phyloP scores from a whole-genome alignment of 1,139 yeast genomes.

The Hyphopichia khmerensis region DNA sequence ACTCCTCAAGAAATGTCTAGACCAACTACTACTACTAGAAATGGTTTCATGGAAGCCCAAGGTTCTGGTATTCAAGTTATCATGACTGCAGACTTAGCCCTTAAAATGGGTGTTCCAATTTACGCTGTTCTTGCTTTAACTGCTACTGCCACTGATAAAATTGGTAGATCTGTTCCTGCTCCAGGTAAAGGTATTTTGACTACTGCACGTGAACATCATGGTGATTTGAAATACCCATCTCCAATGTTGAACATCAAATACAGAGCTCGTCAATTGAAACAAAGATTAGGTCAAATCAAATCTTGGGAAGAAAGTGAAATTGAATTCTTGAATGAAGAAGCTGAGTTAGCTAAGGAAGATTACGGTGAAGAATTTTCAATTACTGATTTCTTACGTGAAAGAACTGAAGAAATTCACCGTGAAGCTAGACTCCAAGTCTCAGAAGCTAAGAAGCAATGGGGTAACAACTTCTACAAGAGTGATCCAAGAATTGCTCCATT shows the following conservation, averaged over 20 bases:
- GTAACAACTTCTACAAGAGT: constrained; percentile 87
- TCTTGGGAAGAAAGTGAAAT: constrained; percentile 85
- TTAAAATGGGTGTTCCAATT: constrained; percentile 98
- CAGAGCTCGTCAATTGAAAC: constrained; percentile 87
- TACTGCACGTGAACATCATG: constrained; percentile 92
- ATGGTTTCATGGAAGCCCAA: constrained; percentile 99
- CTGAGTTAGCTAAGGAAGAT: constrained; percentile 64
- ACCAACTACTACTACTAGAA: constrained; percentile 93
- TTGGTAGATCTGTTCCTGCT: constrained; percentile 98
- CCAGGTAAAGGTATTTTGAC: constrained; percentile 99
- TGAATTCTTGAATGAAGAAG: constrained; percentile 48
- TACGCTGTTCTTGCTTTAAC: constrained; percentile 93
- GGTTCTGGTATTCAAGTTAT: constrained; percentile 98
- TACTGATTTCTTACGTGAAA: constrained; percentile 65
- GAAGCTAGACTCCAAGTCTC: constrained; percentile 84
- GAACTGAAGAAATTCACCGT: constrained; percentile 82
- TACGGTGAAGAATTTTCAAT: constrained; percentile 55
- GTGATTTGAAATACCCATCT: constrained; percentile 76
- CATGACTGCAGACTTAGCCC: constrained; percentile 92
- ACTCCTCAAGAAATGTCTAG: constrained; percentile 98
- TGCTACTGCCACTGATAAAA: constrained; percentile 97
- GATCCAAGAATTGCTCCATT: constrained; percentile 96
- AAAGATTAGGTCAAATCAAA: constrained; percentile 76
- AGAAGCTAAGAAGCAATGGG: constrained; percentile 92
- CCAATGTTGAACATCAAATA: constrained; percentile 86